Evolutionary conservation across 73 alveolate genomes (phyloP), one percentile per base, ranked within the genome.

Genomic region (Uronychia setigera): DNA sequence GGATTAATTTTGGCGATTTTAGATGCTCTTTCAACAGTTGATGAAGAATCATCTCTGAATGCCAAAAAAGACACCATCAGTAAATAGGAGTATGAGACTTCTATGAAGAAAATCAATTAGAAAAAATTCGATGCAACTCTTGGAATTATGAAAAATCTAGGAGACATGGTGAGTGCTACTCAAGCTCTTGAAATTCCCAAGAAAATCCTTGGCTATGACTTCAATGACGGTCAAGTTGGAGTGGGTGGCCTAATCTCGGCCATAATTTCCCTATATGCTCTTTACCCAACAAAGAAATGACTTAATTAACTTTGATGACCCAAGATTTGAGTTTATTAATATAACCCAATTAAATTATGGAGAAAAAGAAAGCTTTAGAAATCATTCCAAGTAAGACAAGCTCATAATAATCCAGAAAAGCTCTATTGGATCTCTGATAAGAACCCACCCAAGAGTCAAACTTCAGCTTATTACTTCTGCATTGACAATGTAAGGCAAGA

Each of bases 401-500:
- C 67, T 19, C 19, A n/a, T n/a, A n/a, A 5, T 11, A 46, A 5
- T 19, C 67, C 19, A 60, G 88, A 79, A 11, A 35, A 81, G 29
- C 95, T 96, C 29, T 96, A 92, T 80, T 96, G 99, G 97, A 88
- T 90, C 80, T 92, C 96, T 30, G 98, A 95, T 75, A 82, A 86
- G 76, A 67, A 86, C 34, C 97, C 98, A 19, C 99, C 99, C 0
- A 91, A 90, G 80, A 84, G 89, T 74, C 79, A 93, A 78, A 87
- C 94, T 27, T 88, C 96, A 75, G 97, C 99, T 75, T 96, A 80
- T 87, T 96, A 84, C 93, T 97, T 97, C 84, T 91, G 98, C 88
- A 97, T 97, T n/a, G 99, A 97, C 88, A 91, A 93, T 19, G 67
- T 46, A 46, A 46, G 19, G 67, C n/a, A 19, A 5, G 67, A 46